Evolutionary conservation across 2,329 filamentous ascomycete species (phyloP).

Genomic region (Fusarium protoensiforme): DNA sequence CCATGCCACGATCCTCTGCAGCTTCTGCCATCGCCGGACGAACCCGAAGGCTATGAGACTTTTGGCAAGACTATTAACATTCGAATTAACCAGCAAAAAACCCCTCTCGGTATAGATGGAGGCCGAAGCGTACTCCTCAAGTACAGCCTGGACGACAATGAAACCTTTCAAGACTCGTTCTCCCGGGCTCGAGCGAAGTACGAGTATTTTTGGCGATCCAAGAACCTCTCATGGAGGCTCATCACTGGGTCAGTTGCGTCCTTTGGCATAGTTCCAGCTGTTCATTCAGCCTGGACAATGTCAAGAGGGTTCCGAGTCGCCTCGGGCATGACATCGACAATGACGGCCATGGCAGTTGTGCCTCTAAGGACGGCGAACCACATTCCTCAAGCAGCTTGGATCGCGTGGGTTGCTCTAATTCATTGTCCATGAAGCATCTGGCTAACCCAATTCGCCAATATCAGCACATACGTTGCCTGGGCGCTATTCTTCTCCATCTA

Average conservation of each 20-base stretch:
- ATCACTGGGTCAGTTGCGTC: not conserved
- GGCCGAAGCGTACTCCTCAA: not conserved
- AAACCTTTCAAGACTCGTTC: not conserved
- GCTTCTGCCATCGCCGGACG: too few species aligned
- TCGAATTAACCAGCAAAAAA: too few species aligned
- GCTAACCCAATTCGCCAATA: not conserved
- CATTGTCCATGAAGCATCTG: not conserved
- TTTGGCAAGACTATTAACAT: too few species aligned
- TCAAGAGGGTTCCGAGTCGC: not conserved
- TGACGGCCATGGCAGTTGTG: not conserved
- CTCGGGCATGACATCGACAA: not conserved
- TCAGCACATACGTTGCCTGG: not conserved
- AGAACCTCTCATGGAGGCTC: not conserved
- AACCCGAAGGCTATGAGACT: too few species aligned
- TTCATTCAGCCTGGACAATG: not conserved
- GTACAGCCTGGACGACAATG: not conserved
- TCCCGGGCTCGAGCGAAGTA: not conserved
- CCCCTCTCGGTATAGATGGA: too few species aligned
- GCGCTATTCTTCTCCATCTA: not conserved
- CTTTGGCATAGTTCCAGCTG: not conserved
- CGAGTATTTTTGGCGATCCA: not conserved
- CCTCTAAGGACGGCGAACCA: not conserved
- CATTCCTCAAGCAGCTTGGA: not conserved
- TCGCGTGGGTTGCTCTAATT: not conserved
- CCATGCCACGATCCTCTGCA: too few species aligned